Evolutionary conservation across 2,329 filamentous ascomycete genomes (phyloP).

Genomic region (Phoma sp.): DNA sequence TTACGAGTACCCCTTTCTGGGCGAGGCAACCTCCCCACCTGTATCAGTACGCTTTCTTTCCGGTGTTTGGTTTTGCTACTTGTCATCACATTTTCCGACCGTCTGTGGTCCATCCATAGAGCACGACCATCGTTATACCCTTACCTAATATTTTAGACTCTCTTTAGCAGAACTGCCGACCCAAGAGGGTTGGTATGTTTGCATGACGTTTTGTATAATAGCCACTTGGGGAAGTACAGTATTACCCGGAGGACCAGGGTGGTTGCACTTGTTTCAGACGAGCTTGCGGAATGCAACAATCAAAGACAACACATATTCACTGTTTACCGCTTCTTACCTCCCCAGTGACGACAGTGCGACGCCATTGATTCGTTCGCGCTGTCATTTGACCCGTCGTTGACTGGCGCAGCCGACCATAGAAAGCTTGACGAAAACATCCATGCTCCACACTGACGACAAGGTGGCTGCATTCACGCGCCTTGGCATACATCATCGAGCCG

Average conservation of each 20-base stretch:
- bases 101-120: slow-evolving; percentile 32
- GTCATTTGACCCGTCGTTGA: neutral
- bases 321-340: slow-evolving; percentile 1
- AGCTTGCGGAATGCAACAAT: slow-evolving; percentile 24
- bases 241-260: neutral
- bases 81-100: slow-evolving; percentile 19
- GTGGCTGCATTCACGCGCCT: slow-evolving; percentile 8
- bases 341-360: slow-evolving; percentile 13
- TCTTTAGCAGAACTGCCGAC: slow-evolving; percentile 36
- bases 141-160: slow-evolving; percentile 48
- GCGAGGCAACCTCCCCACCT: slow-evolving; percentile 35
- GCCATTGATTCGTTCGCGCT: slow-evolving; percentile 1
- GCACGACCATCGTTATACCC: slow-evolving; percentile 45
- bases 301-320: slow-evolving; percentile 18
- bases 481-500: slow-evolving; percentile 32
- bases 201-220: slow-evolving; percentile 50
- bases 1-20: slow-evolving; percentile 37
- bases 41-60: slow-evolving; percentile 39
- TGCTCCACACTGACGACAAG: slow-evolving; percentile 25
- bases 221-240: slow-evolving; percentile 14
- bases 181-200: slow-evolving; percentile 23
- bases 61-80: slow-evolving; percentile 13
- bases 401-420: neutral
- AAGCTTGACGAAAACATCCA: neutral
- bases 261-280: slow-evolving; percentile 23